Evolutionary conservation across 345 rosid genomes (phyloP), one percentile per base, ranked within the genome.

Genomic region (Sisymbrium irio): DNA sequence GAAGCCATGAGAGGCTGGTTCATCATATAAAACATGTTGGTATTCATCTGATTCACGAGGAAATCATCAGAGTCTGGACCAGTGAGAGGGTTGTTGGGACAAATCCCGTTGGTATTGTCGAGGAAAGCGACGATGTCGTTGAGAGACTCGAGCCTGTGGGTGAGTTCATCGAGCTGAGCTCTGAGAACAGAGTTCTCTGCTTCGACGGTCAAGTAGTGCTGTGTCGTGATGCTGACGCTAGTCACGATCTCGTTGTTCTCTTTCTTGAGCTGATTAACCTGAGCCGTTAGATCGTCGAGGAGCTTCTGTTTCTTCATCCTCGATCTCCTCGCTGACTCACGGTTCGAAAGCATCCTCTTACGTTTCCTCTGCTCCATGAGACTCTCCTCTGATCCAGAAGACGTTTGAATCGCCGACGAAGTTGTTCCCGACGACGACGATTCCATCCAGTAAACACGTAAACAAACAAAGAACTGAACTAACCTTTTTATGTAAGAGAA

Each of bases 301-400:
- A 85, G 98, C 83, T 87, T 90, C 81, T 95, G 97, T 57, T 95
- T 95, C 83, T 90, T 85, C 89, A 90, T 81, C 77, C 99, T 85
- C 0, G 99, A 95, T 69, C 98, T 86, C 68, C 96, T 85, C 14
- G 99, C 99, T 18, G 99, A 95, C 65, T 95, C 99, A 6, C 99
- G 82, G 75, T 95, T 95, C 5, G 99, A 95, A 2, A 90, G 71
- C 99, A 90, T 95, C 60, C 99, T 79, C 71, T 90, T 95, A 53
- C 96, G 75, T 76, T 95, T 95, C 78, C 98, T 88, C 75, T 86
- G 89, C 27, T 92, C 97, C 92, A 85, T 86, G 63, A 87, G 74
- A 64, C 63, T 84, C 73, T 80, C 90, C n/a, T 78, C 86, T 25
- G 78, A 86, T 30, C 88, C 94, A 2, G 94, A 88, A 4, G 90